Evolutionary conservation across 75 land plant genomes (phyloP), one percentile per base, ranked within the genome.

Genomic region (Isoetes taiwanensis): DNA sequence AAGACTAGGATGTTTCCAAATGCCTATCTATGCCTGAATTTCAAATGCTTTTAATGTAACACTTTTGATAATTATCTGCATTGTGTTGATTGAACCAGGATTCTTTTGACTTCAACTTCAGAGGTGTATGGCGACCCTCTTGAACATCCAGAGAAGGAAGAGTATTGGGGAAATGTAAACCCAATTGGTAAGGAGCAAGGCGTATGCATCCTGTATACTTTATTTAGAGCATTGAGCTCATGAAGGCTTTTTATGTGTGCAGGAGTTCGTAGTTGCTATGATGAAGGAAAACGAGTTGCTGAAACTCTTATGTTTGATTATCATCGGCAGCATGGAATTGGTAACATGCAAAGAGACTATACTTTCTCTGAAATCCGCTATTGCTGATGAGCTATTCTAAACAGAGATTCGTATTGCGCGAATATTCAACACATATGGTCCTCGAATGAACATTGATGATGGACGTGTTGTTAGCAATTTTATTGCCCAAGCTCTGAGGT

Each of bases 401-500:
- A 41, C 66, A 83, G 88, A 90, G 58, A 83, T 90, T 20, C 72
- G 97, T 0, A 83, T 90, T 76, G 97, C 97, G 26, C 79, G 97
- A 8, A 90, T 90, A 32, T 90, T 90, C 63, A 90, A 90, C 52
- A 90, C 97, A 0, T 90, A 90, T 72, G 97, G 97, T 4, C 97
- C 97, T 1, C 74, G 97, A 6, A 86, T 86, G 94, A 83, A 80
- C 61, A 90, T 90, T 54, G 97, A 90, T 54, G 97, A 90, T 72
- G 97, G 97, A 2, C 84, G 97, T 38, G 97, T 90, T 56, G 97
- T 90, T 56, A 90, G 97, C 77, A 90, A 90, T 59, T 90, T 90
- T 60, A 78, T 90, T 23, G 97, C 97, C 34, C 97, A 90, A 65
- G 97, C 87, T 4, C 63, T 86, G 20, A 62, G 87, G 91, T 83